Base-by-base conservation (phyloP, 768 basidiomycete species). In the Crucibulum laeve region DNA sequence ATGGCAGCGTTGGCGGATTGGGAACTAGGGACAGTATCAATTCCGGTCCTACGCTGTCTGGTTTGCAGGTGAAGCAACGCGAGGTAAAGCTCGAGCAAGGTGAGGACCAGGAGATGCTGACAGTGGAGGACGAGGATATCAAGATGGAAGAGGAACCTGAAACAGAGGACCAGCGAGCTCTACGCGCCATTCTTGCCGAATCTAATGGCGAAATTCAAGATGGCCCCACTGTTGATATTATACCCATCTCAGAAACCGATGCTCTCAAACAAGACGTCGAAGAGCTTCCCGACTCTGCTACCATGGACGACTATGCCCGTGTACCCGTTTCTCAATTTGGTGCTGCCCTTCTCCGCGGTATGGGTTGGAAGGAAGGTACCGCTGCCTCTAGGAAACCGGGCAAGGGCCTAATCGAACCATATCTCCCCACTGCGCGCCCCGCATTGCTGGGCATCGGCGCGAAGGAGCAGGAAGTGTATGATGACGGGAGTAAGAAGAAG, bases 301-400 rank as follows among this genome's bases (percentile, higher is more conserved):
- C 87, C 0, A 64, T 88, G 14, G 83, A 88, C 0, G 95, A 94
- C 61, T 99, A 98, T 57, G 79, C 80, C 25, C 85, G 91, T 15
- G 80, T 97, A 0, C 96, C 96, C 0, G 84, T 99, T 13, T 84
- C 87, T 4, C 86, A 90, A 44, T 99, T 98, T 52, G 95, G 96
- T 4, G 83, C 87, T 4, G 96, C 96, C 5, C 76, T 98, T 53
- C 71, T 96, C 3, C 78, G 93, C 35, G 95, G 95, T 0, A 98
- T 98, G 96, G 94, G 94, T 2, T 97, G 92, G 92, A 88, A 88
- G 47, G 82, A 87, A 25, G 87, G 88, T 1, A 76, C 76, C 3
- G 80, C 84, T 3, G 89, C 88, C 2, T 73, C 82, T 18, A 71
- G 77, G 34, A 81, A 77, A 26, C 70, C 76, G 6, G 74, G 80